These are phyloP conservation scores for Alloteropsis angusta DNA, from an alignment of 202 grass and related monocot genomes.

Conservation along the genomic window DNA sequence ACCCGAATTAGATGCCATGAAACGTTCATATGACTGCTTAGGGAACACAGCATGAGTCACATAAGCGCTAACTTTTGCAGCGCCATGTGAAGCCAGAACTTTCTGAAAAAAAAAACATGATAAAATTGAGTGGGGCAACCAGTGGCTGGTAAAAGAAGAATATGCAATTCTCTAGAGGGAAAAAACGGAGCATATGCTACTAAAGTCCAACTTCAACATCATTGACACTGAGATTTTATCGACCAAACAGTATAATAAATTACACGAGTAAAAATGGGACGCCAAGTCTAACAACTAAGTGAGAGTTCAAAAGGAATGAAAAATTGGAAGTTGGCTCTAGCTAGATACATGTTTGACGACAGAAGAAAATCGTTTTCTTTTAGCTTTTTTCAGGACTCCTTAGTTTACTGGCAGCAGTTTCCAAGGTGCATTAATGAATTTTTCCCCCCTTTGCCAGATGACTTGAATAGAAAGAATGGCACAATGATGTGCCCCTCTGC, in stretches of 20 bases:
- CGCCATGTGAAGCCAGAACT: conserved; percentile 75
- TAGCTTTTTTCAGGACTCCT: background rate
- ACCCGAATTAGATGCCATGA: conserved; percentile 58
- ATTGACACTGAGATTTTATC: background rate
- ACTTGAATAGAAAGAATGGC: background rate
- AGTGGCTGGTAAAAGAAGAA: background rate
- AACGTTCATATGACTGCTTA: conserved; percentile 65
- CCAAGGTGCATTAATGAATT: background rate
- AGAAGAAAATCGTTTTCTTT: background rate
- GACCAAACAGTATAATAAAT: background rate
- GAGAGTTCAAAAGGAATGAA: background rate
- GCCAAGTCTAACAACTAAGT: background rate
- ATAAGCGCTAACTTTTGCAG: conserved; percentile 86
- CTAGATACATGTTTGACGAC: background rate
- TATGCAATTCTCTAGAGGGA: background rate
- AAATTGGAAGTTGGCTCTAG: background rate
- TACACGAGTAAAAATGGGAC: background rate
- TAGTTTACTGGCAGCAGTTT: background rate
- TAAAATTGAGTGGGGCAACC: background rate
- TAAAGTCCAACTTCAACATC: background rate
- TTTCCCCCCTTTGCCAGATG: background rate
- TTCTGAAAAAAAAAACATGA: conserved; percentile 41
- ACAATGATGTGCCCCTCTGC: background rate
- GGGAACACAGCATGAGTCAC: conserved; percentile 98
- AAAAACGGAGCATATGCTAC: background rate